phyloP scores from a whole-genome alignment of 805 yeast species.

The Maudiozyma turicensis region DNA sequence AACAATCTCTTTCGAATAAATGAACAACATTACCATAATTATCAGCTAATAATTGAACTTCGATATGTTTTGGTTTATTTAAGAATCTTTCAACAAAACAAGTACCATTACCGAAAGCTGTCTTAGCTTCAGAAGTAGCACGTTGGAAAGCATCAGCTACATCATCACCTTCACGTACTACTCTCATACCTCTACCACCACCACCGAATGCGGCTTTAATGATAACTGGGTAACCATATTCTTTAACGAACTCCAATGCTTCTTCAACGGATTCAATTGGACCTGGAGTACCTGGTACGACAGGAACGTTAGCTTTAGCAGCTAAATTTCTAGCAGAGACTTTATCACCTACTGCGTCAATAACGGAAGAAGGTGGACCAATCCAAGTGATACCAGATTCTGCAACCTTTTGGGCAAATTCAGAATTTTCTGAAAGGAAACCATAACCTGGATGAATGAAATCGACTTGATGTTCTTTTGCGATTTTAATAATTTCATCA shows the following conservation, averaged over 20 bases:
- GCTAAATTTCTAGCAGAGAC: constrained; percentile 91
- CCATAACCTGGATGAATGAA: constrained; percentile 95
- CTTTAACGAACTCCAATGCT: constrained; percentile 66
- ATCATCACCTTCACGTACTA: constrained; percentile 92
- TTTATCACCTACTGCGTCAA: constrained; percentile 94
- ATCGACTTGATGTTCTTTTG: constrained; percentile 64
- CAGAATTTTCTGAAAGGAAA: constrained; percentile 82
- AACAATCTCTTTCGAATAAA: constrained; percentile 94
- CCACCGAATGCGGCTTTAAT: constrained; percentile 99
- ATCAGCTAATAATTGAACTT: constrained; percentile 93
- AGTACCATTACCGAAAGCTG: constrained; percentile 98
- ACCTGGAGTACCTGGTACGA: constrained; percentile 97
- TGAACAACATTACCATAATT: constrained; percentile 90
- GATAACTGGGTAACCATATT: constrained; percentile 92
- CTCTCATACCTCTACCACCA: constrained; percentile 99
- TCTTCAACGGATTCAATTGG: constrained; percentile 77
- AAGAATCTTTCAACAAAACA: constrained; percentile 94
- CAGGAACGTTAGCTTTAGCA: constrained; percentile 71
- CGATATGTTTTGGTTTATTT: constrained; percentile 94
- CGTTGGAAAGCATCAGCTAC: constrained; percentile 85
- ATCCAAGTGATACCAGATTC: constrained; percentile 91
- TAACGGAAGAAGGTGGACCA: constrained; percentile 82
- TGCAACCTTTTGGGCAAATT: constrained; percentile 85
- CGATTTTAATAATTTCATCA: constrained; percentile 87
- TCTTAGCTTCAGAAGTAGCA: constrained; percentile 87